These are phyloP conservation scores for Yarrowia alimentaria DNA, from an alignment of 805 yeast species.

Conservation along the genomic window DNA sequence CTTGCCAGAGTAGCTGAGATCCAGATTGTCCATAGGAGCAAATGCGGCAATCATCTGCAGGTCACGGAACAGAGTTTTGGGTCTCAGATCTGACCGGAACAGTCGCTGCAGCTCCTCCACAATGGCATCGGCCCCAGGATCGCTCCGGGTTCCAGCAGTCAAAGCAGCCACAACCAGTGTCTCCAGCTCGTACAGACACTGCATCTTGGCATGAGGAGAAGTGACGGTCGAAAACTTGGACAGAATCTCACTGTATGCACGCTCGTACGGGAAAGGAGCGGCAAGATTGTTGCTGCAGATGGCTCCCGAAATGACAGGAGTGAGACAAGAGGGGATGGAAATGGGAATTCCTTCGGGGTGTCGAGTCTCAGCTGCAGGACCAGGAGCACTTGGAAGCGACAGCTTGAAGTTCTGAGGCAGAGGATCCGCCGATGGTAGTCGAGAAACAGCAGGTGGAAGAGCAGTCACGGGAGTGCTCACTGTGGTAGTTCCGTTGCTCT, in stretches of 20 bases:
- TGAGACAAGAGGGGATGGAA: slow-evolving; percentile 19
- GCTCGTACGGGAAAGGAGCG: slow-evolving; percentile 31
- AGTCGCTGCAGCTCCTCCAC: slow-evolving; percentile 39
- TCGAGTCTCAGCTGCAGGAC: slow-evolving; percentile 6
- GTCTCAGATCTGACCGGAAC: slow-evolving; percentile 35
- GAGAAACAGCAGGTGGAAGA: background rate
- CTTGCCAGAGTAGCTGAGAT: slow-evolving; percentile 37
- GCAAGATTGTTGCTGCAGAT: slow-evolving; percentile 19
- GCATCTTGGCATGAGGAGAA: slow-evolving; percentile 35
- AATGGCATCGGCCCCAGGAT: slow-evolving; percentile 38
- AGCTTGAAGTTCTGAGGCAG: background rate
- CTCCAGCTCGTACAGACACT: slow-evolving; percentile 34
- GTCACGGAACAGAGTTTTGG: slow-evolving; percentile 40
- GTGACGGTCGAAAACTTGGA: slow-evolving; percentile 33
- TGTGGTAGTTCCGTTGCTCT: no score
- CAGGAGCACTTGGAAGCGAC: slow-evolving; percentile 11
- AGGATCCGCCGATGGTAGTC: background rate
- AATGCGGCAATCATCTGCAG: slow-evolving; percentile 40
- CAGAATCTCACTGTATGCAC: slow-evolving; percentile 34
- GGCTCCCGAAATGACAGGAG: slow-evolving; percentile 9
- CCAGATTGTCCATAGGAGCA: slow-evolving; percentile 37
- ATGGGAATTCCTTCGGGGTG: slow-evolving; percentile 16
- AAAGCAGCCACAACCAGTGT: slow-evolving; percentile 35
- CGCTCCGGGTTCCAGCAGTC: slow-evolving; percentile 16
- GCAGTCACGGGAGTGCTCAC: background rate